phyloP scores from a whole-genome alignment of 208 protist genomes.

The Trypanosoma brucei region DNA sequence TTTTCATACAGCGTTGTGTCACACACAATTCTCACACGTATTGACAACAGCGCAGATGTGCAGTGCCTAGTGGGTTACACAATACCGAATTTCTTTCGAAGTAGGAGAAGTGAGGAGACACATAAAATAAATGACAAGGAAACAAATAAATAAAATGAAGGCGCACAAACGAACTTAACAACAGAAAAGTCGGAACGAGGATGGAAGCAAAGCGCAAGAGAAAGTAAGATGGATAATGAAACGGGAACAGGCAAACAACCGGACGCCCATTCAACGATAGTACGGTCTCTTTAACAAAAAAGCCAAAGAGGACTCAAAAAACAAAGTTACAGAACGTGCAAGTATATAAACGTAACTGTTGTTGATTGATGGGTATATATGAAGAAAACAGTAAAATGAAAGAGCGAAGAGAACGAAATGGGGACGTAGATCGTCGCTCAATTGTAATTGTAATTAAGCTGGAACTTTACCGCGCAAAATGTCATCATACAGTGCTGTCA shows the following conservation, averaged over 20 bases:
- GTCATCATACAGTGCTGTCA: conserved; percentile 61
- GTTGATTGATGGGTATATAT: too few relatives aligned
- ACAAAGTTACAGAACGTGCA: too few relatives aligned
- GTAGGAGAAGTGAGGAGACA: background rate
- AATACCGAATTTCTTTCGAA: background rate
- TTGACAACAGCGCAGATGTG: too few relatives aligned
- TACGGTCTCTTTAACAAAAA: background rate
- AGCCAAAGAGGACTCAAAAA: background rate
- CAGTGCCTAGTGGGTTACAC: too few relatives aligned
- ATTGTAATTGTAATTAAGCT: background rate
- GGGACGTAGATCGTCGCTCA: too few relatives aligned
- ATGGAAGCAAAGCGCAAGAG: background rate
- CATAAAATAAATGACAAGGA: background rate
- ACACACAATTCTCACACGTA: too few relatives aligned
- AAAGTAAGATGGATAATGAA: background rate
- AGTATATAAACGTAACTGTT: too few relatives aligned
- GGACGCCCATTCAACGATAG: background rate
- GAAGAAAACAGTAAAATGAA: too few relatives aligned
- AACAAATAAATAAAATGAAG: background rate
- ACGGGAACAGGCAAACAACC: background rate
- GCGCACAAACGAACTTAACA: background rate
- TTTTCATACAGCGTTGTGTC: too few relatives aligned
- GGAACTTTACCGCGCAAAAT: background rate
- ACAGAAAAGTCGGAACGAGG: background rate
- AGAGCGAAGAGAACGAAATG: too few relatives aligned